Conservation (phyloP, 495 filamentous ascomycete genomes). For the Cercophora sp. region DNA sequence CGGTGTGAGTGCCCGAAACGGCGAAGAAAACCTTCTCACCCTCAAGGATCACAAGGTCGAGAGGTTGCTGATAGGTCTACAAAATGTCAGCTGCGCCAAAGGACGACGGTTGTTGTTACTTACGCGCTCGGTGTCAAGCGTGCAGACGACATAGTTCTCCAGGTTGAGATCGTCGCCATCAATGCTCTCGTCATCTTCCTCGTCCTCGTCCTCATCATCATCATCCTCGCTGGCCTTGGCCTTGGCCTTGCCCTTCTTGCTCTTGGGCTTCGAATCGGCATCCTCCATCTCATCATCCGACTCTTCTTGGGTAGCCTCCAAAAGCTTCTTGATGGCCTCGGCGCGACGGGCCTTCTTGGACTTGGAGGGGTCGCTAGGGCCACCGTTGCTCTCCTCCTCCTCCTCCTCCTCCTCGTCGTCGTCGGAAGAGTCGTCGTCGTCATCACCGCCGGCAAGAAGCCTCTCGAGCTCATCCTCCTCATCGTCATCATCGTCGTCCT, state of each 20-base stretch:
- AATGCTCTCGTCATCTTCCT: constrained; percentile 50
- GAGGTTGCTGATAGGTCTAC: constrained; percentile 90
- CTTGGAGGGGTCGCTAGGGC: constrained; percentile 85
- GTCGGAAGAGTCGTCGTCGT: too few species aligned
- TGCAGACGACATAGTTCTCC: constrained; percentile 90
- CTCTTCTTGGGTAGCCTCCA: constrained; percentile 58
- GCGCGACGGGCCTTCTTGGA: constrained; percentile 74
- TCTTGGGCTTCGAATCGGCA: constrained; percentile 58
- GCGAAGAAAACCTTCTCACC: constrained; percentile 87
- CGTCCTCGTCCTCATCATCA: constrained; percentile 51
- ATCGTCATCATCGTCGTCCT: constrained; percentile 56
- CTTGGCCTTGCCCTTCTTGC: constrained; percentile 60
- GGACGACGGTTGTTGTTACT: constrained; percentile 7
- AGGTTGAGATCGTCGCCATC: constrained; percentile 63
- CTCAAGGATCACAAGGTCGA: constrained; percentile 84
- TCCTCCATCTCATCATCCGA: constrained; percentile 57
- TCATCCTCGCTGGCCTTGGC: constrained; percentile 62
- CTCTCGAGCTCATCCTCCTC: constrained; percentile 57
- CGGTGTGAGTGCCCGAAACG: constrained; percentile 80
- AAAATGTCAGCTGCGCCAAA: constrained; percentile 11
- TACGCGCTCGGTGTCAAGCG: constrained; percentile 71
- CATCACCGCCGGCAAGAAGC: constrained; percentile 50
- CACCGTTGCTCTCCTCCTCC: constrained; percentile 72
- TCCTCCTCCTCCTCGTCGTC: constrained; percentile 62
- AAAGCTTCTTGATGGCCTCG: constrained; percentile 67